Percentiles rank a stretch among this genome's conserved stretches.
Evolutionary conservation across 257 asterid species (phyloP).

Genomic region (Nicotiana noctiflora): DNA sequence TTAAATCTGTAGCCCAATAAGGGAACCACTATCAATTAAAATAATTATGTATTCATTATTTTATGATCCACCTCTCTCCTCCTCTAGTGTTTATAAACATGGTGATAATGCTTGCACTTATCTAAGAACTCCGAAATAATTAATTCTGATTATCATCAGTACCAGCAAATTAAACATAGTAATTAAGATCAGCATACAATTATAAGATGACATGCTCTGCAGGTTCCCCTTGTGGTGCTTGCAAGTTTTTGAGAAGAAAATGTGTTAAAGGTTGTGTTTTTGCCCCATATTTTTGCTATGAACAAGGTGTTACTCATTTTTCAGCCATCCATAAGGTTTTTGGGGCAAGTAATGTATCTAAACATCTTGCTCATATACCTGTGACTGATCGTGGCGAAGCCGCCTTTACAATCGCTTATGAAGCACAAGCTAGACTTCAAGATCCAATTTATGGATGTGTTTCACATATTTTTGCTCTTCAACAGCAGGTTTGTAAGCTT

Average conservation of each 20-base stretch:
- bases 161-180: background rate
- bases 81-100: slow-evolving; percentile 39
- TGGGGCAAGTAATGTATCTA: slow-evolving; percentile 50
- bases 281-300: slow-evolving; percentile 45
- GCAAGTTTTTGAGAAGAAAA: slow-evolving; percentile 47
- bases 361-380: slow-evolving; percentile 40
- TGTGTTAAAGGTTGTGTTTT: slow-evolving; percentile 40
- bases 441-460: slow-evolving; percentile 51
- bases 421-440: slow-evolving; percentile 46
- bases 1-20: slow-evolving; percentile 51
- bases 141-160: background rate
- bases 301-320: slow-evolving; percentile 41
- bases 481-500: slow-evolving; percentile 28
- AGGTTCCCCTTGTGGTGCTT: slow-evolving; percentile 70
- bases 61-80: slow-evolving; percentile 38
- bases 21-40: slow-evolving; percentile 62
- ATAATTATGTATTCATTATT: slow-evolving; percentile 34
- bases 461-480: slow-evolving; percentile 42
- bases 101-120: slow-evolving; percentile 19
- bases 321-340: slow-evolving; percentile 42
- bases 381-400: slow-evolving; percentile 38
- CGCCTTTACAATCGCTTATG: slow-evolving; percentile 35
- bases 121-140: background rate
- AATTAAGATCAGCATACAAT: background rate
- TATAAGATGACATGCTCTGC: slow-evolving; percentile 47